Evolutionary conservation across 2,329 filamentous ascomycete species (phyloP).

Genomic region (Aulographum hederae): DNA sequence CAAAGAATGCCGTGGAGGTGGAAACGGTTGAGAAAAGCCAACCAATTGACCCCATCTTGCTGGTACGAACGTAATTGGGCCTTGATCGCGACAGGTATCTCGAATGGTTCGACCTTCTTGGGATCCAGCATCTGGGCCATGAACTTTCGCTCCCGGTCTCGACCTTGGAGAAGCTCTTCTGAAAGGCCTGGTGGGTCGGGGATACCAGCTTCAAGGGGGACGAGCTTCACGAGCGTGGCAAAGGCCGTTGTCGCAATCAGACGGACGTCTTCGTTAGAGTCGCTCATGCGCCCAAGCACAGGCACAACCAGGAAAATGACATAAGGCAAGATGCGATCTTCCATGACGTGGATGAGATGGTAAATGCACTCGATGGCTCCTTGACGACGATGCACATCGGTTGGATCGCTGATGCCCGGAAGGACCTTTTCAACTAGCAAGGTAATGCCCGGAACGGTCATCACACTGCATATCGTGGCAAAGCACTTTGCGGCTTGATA

Average conservation of each 20-base stretch:
- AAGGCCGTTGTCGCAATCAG: slow-evolving; percentile 93
- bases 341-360: slow-evolving; percentile 96
- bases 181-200: slow-evolving; percentile 90
- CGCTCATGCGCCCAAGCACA: slow-evolving; percentile 92
- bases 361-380: slow-evolving; percentile 92
- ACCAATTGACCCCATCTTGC: slow-evolving; percentile 97
- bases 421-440: slow-evolving; percentile 85
- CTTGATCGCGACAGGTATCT: slow-evolving; percentile 92
- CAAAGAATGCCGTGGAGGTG: slow-evolving; percentile 96
- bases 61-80: slow-evolving; percentile 93
- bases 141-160: slow-evolving; percentile 89
- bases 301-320: slow-evolving; percentile 98
- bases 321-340: slow-evolving; percentile 85
- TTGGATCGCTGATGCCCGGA: slow-evolving; percentile 75
- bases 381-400: slow-evolving; percentile 78
- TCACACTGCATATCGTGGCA: slow-evolving; percentile 92
- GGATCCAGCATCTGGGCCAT: slow-evolving; percentile 91
- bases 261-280: slow-evolving; percentile 89
- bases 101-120: slow-evolving; percentile 88
- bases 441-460: slow-evolving; percentile 89
- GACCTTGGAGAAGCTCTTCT: slow-evolving; percentile 67
- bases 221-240: slow-evolving; percentile 88
- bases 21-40: slow-evolving; percentile 94
- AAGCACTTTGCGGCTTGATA: slow-evolving; percentile 97
- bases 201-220: slow-evolving; percentile 91